Conservation (phyloP, 2,329 filamentous ascomycete species). For the Microcera coccophila region DNA sequence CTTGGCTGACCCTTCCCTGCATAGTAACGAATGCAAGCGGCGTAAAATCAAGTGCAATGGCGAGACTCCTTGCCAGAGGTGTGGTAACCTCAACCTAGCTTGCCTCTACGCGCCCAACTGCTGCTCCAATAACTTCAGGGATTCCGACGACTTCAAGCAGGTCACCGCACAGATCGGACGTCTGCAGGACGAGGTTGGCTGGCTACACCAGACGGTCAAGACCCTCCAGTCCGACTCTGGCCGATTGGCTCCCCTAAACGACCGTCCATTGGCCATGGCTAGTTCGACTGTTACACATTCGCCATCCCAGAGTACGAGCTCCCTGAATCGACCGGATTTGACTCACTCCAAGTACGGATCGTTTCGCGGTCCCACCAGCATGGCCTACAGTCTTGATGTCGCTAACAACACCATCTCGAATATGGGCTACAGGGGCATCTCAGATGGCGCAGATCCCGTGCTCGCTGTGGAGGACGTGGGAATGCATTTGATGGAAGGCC, state of each 20-base stretch:
- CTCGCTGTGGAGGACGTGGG: constrained; percentile 20
- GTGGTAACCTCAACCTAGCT: constrained; percentile 62
- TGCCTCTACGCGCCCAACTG: constrained; percentile 66
- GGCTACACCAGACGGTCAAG: constrained; percentile 68
- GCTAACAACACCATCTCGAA: constrained; percentile 82
- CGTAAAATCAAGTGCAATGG: constrained; percentile 74
- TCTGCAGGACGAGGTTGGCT: constrained; percentile 80
- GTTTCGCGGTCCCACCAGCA: constrained; percentile 83
- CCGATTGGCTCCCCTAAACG: constrained; percentile 43
- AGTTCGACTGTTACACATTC: constrained; percentile 37
- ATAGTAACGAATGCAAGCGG: constrained; percentile 69
- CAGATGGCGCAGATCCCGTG: constrained; percentile 60
- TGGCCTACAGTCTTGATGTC: constrained; percentile 78
- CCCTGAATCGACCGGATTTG: constrained; percentile 39
- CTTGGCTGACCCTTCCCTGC: constrained; percentile 2
- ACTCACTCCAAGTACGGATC: constrained; percentile 55
- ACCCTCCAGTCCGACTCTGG: constrained; percentile 57
- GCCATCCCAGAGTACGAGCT: constrained; percentile 40
- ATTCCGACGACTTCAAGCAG: constrained; percentile 83
- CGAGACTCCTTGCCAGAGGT: constrained; percentile 63
- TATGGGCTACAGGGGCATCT: constrained; percentile 74
- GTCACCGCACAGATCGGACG: constrained; percentile 71
- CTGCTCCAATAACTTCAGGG: constrained; percentile 77
- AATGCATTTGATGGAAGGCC: constrained; percentile 34
- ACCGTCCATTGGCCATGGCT: constrained; percentile 37